Conservation (phyloP, 2,329 filamentous ascomycete genomes). For the Alternaria gaisen region DNA sequence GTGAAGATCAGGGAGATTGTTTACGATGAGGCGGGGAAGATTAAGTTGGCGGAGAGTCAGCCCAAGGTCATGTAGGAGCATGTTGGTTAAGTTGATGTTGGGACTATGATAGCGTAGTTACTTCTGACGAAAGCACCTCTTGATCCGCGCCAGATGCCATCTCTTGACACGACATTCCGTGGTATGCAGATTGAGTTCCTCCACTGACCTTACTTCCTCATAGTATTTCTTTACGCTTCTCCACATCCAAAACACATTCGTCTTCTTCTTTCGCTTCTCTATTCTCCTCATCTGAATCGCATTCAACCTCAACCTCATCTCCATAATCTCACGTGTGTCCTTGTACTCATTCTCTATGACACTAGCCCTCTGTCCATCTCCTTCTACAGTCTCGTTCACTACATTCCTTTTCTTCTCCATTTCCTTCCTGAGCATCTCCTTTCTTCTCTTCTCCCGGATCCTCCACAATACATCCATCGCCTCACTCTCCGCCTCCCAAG, state of each 20-base stretch:
- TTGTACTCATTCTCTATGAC: background rate
- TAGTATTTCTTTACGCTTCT: background rate
- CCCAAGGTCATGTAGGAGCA: constrained; percentile 30
- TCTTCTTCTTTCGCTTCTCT: background rate
- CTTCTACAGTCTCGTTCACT: background rate
- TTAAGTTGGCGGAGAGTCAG: constrained; percentile 53
- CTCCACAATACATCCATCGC: background rate
- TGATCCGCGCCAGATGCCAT: background rate
- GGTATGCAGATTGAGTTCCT: background rate
- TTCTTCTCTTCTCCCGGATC: background rate
- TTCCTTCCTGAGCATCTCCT: background rate
- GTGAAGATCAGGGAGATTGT: constrained; percentile 80
- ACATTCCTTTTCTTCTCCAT: background rate
- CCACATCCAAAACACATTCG: background rate
- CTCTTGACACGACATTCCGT: background rate
- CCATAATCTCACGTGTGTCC: background rate
- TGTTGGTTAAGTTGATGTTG: background rate
- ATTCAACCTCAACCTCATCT: background rate
- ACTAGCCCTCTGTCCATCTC: background rate
- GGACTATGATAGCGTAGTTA: background rate
- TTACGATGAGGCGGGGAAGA: constrained; percentile 72
- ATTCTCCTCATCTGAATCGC: background rate
- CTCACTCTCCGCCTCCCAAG: background rate
- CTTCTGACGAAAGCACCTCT: background rate
- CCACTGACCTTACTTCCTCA: background rate